phyloP scores from a whole-genome alignment of 179 eudicot species.

The Drosera spatulata region DNA sequence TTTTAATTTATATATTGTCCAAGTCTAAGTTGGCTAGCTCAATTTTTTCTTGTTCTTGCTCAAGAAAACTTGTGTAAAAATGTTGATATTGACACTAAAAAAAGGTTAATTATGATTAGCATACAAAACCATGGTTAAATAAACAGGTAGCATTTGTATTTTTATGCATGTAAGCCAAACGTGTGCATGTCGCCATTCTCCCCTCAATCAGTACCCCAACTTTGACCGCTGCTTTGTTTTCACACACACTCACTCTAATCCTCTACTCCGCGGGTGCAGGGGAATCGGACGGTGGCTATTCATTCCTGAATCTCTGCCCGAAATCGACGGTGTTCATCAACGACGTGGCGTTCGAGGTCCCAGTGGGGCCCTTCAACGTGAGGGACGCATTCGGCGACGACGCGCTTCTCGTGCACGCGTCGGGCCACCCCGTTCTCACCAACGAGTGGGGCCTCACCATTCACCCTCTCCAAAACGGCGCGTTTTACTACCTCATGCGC shows the following conservation, averaged over 20 bases:
- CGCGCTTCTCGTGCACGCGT: constrained; percentile 49
- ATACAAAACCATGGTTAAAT: too few species aligned
- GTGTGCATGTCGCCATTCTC: constrained; percentile 53
- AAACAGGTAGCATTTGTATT: too few species aligned
- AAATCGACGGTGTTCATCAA: constrained; percentile 72
- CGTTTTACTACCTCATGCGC: constrained; percentile 51
- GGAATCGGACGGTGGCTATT: constrained; percentile 14
- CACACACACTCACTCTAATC: constrained; percentile 5
- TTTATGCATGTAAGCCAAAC: constrained; percentile 15
- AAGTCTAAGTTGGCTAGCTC: too few species aligned
- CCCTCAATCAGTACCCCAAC: background rate
- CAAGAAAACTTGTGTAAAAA: too few species aligned
- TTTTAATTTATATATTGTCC: too few species aligned
- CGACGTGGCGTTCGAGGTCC: constrained; percentile 61
- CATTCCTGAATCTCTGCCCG: background rate
- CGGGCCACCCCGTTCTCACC: constrained; percentile 53
- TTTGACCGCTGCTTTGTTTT: constrained; percentile 31
- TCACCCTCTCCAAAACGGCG: constrained; percentile 55
- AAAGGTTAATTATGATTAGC: too few species aligned
- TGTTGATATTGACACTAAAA: too few species aligned
- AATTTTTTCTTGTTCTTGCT: too few species aligned
- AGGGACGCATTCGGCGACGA: constrained; percentile 67
- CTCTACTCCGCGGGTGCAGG: constrained; percentile 39
- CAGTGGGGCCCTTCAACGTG: constrained; percentile 43
- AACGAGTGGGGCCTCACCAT: constrained; percentile 65